These are phyloP conservation scores for Lasiosphaeriaceae sp. DNA, from an alignment of 495 filamentous ascomycete species.

Conservation along the genomic window DNA sequence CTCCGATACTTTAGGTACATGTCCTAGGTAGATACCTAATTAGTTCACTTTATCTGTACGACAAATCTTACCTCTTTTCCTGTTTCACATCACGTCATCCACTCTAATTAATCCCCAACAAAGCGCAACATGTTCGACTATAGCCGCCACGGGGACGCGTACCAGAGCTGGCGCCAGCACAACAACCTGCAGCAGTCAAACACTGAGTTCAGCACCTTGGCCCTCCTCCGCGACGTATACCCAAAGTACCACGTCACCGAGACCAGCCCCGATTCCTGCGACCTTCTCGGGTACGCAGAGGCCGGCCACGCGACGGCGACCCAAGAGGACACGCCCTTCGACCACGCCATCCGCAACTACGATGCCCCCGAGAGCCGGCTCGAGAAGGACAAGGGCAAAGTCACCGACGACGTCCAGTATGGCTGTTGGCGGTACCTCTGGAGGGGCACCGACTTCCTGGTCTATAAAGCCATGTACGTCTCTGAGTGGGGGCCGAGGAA, in stretches of 20 bases:
- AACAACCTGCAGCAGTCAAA: background rate
- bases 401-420: constrained; percentile 39
- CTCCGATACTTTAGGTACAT: too few species aligned
- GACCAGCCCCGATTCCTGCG: constrained; percentile 5
- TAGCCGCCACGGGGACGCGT: background rate
- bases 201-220: background rate
- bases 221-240: constrained; percentile 18
- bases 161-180: background rate
- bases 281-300: constrained; percentile 24
- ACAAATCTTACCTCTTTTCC: too few species aligned
- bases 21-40: too few species aligned
- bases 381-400: constrained; percentile 32
- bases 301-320: constrained; percentile 25
- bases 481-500: constrained; percentile 15
- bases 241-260: constrained; percentile 23
- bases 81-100: too few species aligned
- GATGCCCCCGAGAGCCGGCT: constrained; percentile 5
- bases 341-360: constrained; percentile 16
- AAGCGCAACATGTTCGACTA: background rate
- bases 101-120: too few species aligned
- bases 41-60: too few species aligned
- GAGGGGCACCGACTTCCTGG: constrained; percentile 36
- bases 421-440: constrained; percentile 43
- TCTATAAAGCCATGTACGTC: constrained; percentile 44
- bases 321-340: background rate